These are phyloP conservation scores for Alternaria gansuensis DNA, from an alignment of 2,329 filamentous ascomycete genomes.

Conservation along the genomic window DNA sequence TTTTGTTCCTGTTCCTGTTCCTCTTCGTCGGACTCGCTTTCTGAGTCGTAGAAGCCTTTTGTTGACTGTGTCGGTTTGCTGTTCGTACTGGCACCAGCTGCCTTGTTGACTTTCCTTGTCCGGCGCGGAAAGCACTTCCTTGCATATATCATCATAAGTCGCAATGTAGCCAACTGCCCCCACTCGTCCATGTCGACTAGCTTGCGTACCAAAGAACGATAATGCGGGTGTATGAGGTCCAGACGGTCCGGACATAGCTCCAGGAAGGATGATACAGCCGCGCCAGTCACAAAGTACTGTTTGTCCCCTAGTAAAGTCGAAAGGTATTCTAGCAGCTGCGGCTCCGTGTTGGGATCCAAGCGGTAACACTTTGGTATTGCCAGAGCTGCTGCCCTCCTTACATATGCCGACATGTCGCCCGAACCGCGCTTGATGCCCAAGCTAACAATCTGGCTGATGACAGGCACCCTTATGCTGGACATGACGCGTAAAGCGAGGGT, in stretches of 20 bases:
- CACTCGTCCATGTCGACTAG: constrained; percentile 99
- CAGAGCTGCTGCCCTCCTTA: constrained; percentile 89
- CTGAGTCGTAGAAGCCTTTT: constrained; percentile 79
- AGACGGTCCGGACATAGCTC: constrained; percentile 88
- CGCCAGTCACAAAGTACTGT: constrained; percentile 96
- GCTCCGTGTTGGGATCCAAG: constrained; percentile 83
- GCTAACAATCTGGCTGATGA: constrained; percentile 97
- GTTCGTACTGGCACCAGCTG: constrained; percentile 52
- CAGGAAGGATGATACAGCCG: constrained; percentile 87
- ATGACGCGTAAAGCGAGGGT: constrained; percentile 94
- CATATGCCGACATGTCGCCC: constrained; percentile 92
- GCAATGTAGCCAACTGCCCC: constrained; percentile 86
- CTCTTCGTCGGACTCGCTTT: constrained; percentile 53
- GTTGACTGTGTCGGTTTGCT: constrained; percentile 55
- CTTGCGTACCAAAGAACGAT: constrained; percentile 84
- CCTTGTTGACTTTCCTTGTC: constrained; percentile 66
- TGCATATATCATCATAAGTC: constrained; percentile 83
- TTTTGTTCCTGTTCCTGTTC: constrained; percentile 58
- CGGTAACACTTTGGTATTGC: constrained; percentile 96
- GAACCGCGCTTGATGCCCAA: constrained; percentile 93
- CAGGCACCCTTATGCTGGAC: constrained; percentile 95
- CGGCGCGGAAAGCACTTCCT: constrained; percentile 84
- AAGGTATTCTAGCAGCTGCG: constrained; percentile 85
- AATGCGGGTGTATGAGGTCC: constrained; percentile 90
- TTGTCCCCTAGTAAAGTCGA: constrained; percentile 82